Evolutionary conservation across 495 filamentous ascomycete genomes (phyloP), one percentile per base, ranked within the genome.

Genomic region (Thozetella sp.): DNA sequence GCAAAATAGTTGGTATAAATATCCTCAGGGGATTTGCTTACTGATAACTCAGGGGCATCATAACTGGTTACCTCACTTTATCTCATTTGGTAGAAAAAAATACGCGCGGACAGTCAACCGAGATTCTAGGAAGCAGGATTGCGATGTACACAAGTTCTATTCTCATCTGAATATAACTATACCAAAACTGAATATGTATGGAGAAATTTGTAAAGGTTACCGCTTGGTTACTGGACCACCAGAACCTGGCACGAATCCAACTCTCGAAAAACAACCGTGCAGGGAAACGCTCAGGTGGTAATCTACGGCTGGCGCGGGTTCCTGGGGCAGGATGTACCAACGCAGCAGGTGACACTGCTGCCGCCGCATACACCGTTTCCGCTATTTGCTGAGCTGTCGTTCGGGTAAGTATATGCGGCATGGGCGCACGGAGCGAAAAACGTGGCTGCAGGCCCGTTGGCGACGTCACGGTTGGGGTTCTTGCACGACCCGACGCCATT

Each of bases 371-470:
- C 43, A 20, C 43, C 43, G 43, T 48, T 48, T 48, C 43, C 43
- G n/a, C 9, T 48, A n/a, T 48, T 48, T 10, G 43, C 43, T 4
- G 43, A 15, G 43, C 20, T n/a, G 43, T 48, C 43, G 11, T 48
- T 48, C 11, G 43, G 43, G 20, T 48, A 48, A 10, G 43, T 48
- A n/a, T 48, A 48, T 4, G 43, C 43, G 3, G 43, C 43, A n/a
- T 48, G 43, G 6, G 43, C 43, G 43, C 43, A 48, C n/a, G 43
- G 43, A 4, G 43, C 43, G n/a, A 48, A 48, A n/a, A 48, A 48
- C 4, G 43, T 48, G 43, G 43, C 20, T 11, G 43, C 43, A 10
- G 43, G 43, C 3, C 43, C 43, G 43, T 48, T 48, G 43, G 6
- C 10, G 43, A 48, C 43, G 10, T 4, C 12, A 20, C 43, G 43